Evolutionary conservation across 2,329 filamentous ascomycete genomes (phyloP), one percentile per base, ranked within the genome.

Genomic region (Orbilia blumenaviensis): DNA sequence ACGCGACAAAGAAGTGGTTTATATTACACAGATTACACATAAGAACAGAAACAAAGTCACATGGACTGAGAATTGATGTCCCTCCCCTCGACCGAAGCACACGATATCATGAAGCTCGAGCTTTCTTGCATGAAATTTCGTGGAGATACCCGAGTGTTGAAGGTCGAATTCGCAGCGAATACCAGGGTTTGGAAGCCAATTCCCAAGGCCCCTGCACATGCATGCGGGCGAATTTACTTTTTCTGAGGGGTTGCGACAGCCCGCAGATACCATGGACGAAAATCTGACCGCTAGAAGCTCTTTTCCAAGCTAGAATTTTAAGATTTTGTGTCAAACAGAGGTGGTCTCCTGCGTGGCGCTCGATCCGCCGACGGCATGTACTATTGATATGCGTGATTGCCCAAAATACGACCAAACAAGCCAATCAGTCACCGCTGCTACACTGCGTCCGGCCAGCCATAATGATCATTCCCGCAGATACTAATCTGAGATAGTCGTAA

Each of bases 221-320:
- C 71, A 66, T 61, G 62, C 71, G 68, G 38, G 56, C 63, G 48
- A 63, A 68, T 54, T 75, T 75, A 75, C 71, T 75, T 75, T 75
- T 75, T 75, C 44, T 44, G 62, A 63, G 71, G n/a, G 71, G 71
- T 75, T 75, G 71, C 71, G 71, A 67, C 71, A 67, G 63, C 16
- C 69, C 62, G 62, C 34, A 62, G 61, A 44, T 62, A 63, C 69
- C 69, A 62, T 74, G 69, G 50, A 52, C 46, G 52, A 62, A 58
- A 66, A 46, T 63, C 54, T 63, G 44, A 52, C 69, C 54, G 42
- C 27, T 27, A 36, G 32, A 66, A 63, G 52, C 48, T 62, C 36
- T 16, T 58, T 18, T 54, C 29, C n/a, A 46, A 56, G 48, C 36
- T 54, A 18, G 23, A 62, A 64, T 34, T 62, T 48, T 58, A 44